Conservation (phyloP, 1,284 basidiomycete species). For the Singerocomus inundabilis region DNA sequence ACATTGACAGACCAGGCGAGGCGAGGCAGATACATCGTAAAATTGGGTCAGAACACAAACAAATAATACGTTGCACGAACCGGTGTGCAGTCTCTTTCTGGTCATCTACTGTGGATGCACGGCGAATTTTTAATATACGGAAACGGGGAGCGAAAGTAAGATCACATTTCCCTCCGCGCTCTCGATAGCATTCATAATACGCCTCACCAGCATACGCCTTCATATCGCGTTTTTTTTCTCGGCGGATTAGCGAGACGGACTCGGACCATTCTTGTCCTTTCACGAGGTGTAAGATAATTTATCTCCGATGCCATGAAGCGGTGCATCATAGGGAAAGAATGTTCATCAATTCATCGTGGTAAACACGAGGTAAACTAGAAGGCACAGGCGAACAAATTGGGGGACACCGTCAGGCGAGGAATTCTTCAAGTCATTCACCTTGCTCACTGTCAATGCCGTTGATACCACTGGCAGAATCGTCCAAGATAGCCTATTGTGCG, state of each 20-base stretch:
- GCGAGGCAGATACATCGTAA: constrained; percentile 39
- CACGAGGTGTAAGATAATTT: constrained; percentile 20
- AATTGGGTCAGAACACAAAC: constrained; percentile 21
- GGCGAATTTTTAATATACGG: constrained; percentile 15
- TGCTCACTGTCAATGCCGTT: constrained; percentile 9
- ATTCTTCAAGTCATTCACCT: constrained; percentile 12
- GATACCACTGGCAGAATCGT: constrained; percentile 6
- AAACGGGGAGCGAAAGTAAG: background rate
- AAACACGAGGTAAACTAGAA: constrained; percentile 31
- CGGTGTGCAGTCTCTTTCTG: constrained; percentile 6
- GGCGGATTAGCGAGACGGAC: constrained; percentile 21
- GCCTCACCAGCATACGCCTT: constrained; percentile 3
- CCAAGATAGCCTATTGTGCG: constrained; percentile 5
- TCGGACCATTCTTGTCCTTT: constrained; percentile 16
- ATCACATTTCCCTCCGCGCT: constrained; percentile 1
- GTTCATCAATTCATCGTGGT: constrained; percentile 31
- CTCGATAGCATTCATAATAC: constrained; percentile 4
- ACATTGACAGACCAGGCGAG: constrained; percentile 35
- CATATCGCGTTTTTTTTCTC: constrained; percentile 12
- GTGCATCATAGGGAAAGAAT: constrained; percentile 27
- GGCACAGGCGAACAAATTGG: constrained; percentile 18
- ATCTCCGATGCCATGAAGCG: constrained; percentile 35
- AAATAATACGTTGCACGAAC: constrained; percentile 27
- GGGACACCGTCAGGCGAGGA: constrained; percentile 15
- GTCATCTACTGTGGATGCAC: constrained; percentile 13